Base-by-base conservation (phyloP, 2,329 filamentous ascomycete genomes). In the Huntiella decipiens region DNA sequence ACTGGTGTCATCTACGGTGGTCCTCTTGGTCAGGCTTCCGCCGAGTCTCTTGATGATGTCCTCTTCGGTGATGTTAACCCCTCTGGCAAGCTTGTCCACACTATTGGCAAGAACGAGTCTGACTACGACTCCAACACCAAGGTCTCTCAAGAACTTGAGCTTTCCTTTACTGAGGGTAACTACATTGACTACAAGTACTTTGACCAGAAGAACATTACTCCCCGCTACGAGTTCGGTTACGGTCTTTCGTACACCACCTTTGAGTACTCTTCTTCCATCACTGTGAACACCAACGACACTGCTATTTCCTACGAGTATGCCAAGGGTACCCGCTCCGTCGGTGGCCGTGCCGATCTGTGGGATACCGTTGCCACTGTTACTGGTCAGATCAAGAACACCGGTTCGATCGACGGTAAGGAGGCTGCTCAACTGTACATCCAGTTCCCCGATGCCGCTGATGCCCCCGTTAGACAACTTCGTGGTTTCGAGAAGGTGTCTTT, bases 1-100 rank as follows among this genome's bases (percentile, higher is more conserved):
- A 79, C 74, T 1, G 75, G 68, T 1, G 61, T 81, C 12, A 63
- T 82, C 0, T 74, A 74, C 52, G 76, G 73, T 3, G 75, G 79
- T 53, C 61, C 79, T 0, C 76, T 76, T 0, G 77, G 77, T 1
- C 73, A 81, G 54, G 71, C 77, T 47, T 71, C 70, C 1, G 77
- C 77, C 0, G 58, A 61, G 1, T 67, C 73, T 0, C 53, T 78
- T 4, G 67, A 70, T 0, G 64, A 67, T 1, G 55, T 79, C 5
- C 61, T 79, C 1, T 78, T 76, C 52, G 75, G 74, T 15, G 63
- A 70, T 2, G 57, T 63, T 3, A 73, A 68, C 51, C 68, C 68
- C 0, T 76, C 71, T 0, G 75, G 74, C 2, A 67, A 68, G 47
- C 62, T 79, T 1, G 71, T 74, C 0, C 79, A 77, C 55, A 79